Base-by-base conservation (phyloP, 768 basidiomycete genomes). In the Scleroderma bovista region DNA sequence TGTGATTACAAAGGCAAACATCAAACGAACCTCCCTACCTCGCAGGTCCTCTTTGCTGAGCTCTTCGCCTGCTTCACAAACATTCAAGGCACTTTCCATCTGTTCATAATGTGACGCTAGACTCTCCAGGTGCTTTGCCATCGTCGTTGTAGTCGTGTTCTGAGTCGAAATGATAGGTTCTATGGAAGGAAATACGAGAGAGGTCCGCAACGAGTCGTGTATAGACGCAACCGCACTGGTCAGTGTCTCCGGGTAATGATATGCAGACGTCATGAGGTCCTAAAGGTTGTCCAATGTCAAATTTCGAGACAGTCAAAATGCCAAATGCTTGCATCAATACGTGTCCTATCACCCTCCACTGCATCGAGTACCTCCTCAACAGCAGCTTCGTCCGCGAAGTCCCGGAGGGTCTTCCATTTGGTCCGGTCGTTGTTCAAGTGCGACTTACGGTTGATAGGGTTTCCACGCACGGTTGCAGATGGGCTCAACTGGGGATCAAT, bases 371-470 rank as follows among this genome's bases (percentile, higher is more conserved):
- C 75, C 53, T 88, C 85, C 47, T 93, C 90, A 33, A 92, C 82
- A 7, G 81, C 85, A 26, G 81, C 75, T 57, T 93, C 90, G 57
- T 91, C 87, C 32, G 91, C 86, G 64, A 93, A 92, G 61, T 92
- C 88, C 31, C 90, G 78, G 31, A 92, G 61, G 0, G 85, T 87
- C 73, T 89, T 92, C 89, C 89, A 91, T 29, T 70, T 74, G 36
- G 71, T 73, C 50, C 81, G 72, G 56, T 84, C 82, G 22, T 58
- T 60, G 49, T 57, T 52, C 26, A 54, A 57, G 3, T 49, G 56
- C 11, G 47, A 53, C 26, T 62, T 60, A 46, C 43, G 55, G 20
- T 59, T 57, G 22, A 60, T 52, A 6, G 42, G 26, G 53, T 57
- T 54, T 40, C 48, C 64, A 6, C 65, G 57, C 10, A 69, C 63